phyloP scores from a whole-genome alignment of 75 land plant genomes.

The Azolla pinnata region DNA sequence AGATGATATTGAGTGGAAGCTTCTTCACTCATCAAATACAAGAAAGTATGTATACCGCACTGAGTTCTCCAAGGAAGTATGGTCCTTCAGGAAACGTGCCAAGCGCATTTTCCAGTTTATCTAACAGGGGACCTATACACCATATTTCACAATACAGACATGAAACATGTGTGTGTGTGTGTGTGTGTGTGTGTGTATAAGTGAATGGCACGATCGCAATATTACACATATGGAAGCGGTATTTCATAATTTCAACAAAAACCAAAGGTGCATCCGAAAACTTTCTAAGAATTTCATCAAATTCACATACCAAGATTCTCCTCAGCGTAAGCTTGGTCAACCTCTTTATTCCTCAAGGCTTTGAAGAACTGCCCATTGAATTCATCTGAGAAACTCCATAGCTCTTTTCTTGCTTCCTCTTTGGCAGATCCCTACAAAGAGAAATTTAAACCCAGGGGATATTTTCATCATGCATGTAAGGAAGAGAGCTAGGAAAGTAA shows the following conservation, averaged over 20 bases:
- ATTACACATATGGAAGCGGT: background rate
- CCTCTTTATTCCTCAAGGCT: slow-evolving; percentile 25
- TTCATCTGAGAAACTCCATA: slow-evolving; percentile 34
- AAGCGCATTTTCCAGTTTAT: slow-evolving; percentile 55
- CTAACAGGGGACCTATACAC: slow-evolving; percentile 39
- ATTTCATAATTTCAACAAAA: background rate
- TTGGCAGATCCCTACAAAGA: slow-evolving; percentile 44
- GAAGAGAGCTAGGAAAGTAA: no score
- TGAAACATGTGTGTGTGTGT: no score
- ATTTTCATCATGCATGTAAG: no score
- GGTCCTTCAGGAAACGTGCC: slow-evolving; percentile 67
- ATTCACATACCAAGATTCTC: slow-evolving; percentile 18
- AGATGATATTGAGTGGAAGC: no score
- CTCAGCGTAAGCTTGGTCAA: slow-evolving; percentile 14
- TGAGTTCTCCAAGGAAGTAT: slow-evolving; percentile 65
- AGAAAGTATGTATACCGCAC: slow-evolving; percentile 56
- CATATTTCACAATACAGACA: background rate
- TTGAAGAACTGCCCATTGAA: slow-evolving; percentile 24
- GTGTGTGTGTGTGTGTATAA: no score
- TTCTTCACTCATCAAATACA: no score
- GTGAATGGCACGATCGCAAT: no score
- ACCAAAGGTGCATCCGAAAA: background rate
- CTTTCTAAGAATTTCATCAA: background rate
- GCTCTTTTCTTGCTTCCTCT: slow-evolving; percentile 55
- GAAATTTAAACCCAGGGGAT: background rate